Base-by-base conservation (phyloP, 2,329 filamentous ascomycete genomes). In the Orbilia brochopaga region DNA sequence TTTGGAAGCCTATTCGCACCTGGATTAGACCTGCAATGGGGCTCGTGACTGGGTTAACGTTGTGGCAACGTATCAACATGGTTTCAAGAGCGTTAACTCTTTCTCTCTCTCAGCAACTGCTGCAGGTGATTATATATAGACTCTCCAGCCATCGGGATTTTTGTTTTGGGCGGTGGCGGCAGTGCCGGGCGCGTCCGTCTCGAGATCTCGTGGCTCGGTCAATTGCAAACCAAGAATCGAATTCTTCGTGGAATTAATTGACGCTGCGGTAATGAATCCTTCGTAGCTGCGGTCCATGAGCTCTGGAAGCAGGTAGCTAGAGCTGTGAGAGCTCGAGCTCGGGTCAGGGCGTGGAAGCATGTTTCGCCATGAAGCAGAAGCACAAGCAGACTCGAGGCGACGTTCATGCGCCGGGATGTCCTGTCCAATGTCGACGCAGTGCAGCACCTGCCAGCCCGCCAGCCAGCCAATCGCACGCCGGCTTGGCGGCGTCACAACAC, bases 11-110 rank as follows among this genome's bases (percentile, higher is more conserved):
- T 42, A 42, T 42, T 42, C 11, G 37, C 11, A 42, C 37, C 37
- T 42, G 37, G 37, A 42, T 13, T 42, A 13, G 37, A 17, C n/a
- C 37, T 4, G 11, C 13, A 13, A 42, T 5, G 5, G 27, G 27
- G 27, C 4, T 32, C 27, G 27, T 32, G 27, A 32, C 27, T 32
- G 27, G 27, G 23, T 51, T 23, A 27, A 3, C 13, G 46, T 32
- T 54, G 24, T 37, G 27, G 24, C 10, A 19, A 37, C 51, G 51
- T 54, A 54, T 54, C 51, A 54, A 19, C 24, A 35, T 37, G 51
- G 51, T 53, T 32, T 53, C 37, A 42, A 6, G 5, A 42, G n/a
- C 13, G 37, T 15, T 15, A 42, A 42, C 11, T 2, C 11, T 4
- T 13, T 42, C 37, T 15, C 37, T 3, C 17, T 4, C 5, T 23